Evolutionary conservation across 2,329 filamentous ascomycete species (phyloP).

Genomic region (Calonectria leucothoes): DNA sequence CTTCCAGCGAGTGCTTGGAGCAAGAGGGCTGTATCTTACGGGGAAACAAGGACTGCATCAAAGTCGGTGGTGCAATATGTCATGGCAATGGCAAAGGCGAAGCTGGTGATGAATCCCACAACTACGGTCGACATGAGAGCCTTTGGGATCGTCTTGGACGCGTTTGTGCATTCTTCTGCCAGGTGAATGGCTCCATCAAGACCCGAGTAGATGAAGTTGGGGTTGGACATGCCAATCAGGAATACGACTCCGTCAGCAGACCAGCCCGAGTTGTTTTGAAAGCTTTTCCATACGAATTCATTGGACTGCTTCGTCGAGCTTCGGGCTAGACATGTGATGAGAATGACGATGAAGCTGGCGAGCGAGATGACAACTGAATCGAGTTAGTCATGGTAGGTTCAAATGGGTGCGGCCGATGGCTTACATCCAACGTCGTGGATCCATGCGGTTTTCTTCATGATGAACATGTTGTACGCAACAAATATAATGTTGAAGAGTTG

Average conservation of each 20-base stretch:
- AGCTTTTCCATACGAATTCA: constrained; percentile 45
- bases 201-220: constrained; percentile 51
- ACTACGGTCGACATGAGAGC: constrained; percentile 47
- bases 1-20: no score
- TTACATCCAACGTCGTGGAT: constrained; percentile 28
- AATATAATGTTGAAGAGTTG: constrained; percentile 22
- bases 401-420: not conserved
- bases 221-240: constrained; percentile 51
- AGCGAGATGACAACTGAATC: constrained; percentile 19
- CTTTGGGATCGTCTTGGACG: constrained; percentile 45
- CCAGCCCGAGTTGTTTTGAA: constrained; percentile 45
- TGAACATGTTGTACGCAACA: constrained; percentile 19
- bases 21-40: not conserved
- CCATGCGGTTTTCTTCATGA: constrained; percentile 23
- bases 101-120: constrained; percentile 48
- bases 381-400: not conserved
- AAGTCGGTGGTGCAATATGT: constrained; percentile 37
- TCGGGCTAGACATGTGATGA: constrained; percentile 23
- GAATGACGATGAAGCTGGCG: constrained; percentile 19
- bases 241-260: constrained; percentile 46
- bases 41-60: constrained; percentile 24
- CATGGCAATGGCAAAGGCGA: constrained; percentile 46
- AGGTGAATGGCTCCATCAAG: constrained; percentile 52
- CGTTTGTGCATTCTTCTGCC: constrained; percentile 49
- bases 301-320: constrained; percentile 9